Evolutionary conservation across 1,139 yeast species (phyloP).

Genomic region (Hanseniaspora gamundiae): DNA sequence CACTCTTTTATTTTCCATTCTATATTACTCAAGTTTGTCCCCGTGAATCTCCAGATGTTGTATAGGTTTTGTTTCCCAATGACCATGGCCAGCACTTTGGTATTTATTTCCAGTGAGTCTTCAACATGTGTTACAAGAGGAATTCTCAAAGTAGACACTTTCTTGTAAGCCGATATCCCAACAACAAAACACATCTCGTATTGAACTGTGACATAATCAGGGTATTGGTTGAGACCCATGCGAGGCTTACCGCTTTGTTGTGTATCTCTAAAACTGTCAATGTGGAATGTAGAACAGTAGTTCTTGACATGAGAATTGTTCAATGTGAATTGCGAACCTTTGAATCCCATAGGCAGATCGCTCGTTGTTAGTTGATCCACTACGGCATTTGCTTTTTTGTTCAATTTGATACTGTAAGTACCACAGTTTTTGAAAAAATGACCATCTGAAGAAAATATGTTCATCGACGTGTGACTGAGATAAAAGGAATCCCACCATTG

Average conservation of each 20-base stretch:
- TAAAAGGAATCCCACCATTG: conserved; percentile 1
- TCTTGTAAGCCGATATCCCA: background rate
- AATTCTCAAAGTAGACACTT: background rate
- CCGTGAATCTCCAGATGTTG: background rate
- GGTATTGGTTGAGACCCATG: background rate
- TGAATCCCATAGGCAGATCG: background rate
- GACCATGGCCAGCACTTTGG: background rate
- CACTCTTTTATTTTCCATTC: background rate
- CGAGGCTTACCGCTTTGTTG: background rate
- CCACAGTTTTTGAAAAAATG: background rate
- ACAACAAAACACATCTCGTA: background rate
- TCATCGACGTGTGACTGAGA: background rate
- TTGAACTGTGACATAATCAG: background rate
- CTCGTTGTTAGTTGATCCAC: background rate
- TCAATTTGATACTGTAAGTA: background rate
- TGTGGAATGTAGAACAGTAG: background rate
- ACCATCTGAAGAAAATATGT: background rate
- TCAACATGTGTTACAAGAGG: background rate
- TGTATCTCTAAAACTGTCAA: background rate
- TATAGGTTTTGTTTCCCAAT: background rate
- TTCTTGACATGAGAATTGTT: background rate
- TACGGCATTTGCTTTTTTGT: background rate
- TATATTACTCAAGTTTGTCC: background rate
- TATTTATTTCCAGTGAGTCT: background rate
- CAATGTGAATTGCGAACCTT: background rate